phyloP scores from a whole-genome alignment of 257 asterid genomes.

The Jacaranda mimosifolia region DNA sequence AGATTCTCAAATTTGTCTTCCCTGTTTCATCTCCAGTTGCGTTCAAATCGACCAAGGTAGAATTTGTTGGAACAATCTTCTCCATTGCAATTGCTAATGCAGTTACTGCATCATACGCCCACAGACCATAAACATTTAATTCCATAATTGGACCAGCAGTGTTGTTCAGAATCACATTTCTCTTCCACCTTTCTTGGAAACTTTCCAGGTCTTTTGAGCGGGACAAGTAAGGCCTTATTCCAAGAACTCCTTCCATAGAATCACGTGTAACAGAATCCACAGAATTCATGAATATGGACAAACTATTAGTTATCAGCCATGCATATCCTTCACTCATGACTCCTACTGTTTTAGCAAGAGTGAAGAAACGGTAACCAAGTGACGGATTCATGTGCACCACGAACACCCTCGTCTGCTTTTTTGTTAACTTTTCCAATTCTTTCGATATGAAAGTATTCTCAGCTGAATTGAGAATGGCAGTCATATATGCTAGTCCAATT shows the following conservation, averaged over 20 bases:
- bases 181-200: constrained; percentile 58
- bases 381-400: constrained; percentile 60
- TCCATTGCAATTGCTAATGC: constrained; percentile 70
- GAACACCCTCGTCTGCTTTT: constrained; percentile 54
- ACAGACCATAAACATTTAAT: constrained; percentile 58
- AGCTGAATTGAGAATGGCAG: constrained; percentile 44
- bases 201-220: constrained; percentile 45
- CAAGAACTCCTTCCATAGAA: constrained; percentile 75
- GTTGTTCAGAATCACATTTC: constrained; percentile 37
- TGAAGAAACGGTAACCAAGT: constrained; percentile 48
- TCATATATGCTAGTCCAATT: constrained; percentile 36
- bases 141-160: constrained; percentile 35
- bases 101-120: constrained; percentile 66
- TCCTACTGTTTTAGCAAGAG: constrained; percentile 50
- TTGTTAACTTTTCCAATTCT: constrained; percentile 37
- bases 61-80: constrained; percentile 34
- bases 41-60: constrained; percentile 5
- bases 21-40: constrained; percentile 27
- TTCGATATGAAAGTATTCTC: constrained; percentile 37
- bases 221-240: constrained; percentile 59
- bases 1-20: constrained; percentile 33
- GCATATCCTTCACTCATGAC: constrained; percentile 64
- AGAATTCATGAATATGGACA: constrained; percentile 57
- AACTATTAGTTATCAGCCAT: constrained; percentile 68
- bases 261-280: constrained; percentile 46